phyloP scores from a whole-genome alignment of 768 basidiomycete species.

The Nevesoporus exiguus region DNA sequence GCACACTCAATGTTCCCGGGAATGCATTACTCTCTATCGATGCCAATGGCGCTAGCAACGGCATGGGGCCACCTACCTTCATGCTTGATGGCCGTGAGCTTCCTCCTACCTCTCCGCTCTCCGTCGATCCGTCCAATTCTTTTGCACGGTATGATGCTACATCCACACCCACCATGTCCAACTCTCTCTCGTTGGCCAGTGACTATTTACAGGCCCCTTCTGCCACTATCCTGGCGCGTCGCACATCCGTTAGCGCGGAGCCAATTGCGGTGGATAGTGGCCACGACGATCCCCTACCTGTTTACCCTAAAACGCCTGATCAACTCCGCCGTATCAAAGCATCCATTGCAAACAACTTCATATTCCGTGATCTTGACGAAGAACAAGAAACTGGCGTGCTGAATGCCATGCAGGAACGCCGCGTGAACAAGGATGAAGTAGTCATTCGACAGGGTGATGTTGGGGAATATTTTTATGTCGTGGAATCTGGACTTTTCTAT shows the following conservation, averaged over 20 bases:
- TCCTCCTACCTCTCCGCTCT: slow-evolving; percentile 59
- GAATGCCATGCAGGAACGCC: slow-evolving; percentile 91
- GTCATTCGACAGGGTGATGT: slow-evolving; percentile 96
- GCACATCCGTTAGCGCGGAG: slow-evolving; percentile 95
- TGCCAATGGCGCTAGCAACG: slow-evolving; percentile 26
- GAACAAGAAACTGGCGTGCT: slow-evolving; percentile 93
- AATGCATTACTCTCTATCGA: slow-evolving; percentile 68
- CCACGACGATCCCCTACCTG: slow-evolving; percentile 64
- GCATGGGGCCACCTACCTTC: slow-evolving; percentile 49
- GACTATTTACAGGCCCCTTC: slow-evolving; percentile 73
- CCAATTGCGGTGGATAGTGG: slow-evolving; percentile 81
- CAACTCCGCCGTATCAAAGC: slow-evolving; percentile 86
- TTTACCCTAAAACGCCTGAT: slow-evolving; percentile 74
- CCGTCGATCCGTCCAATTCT: slow-evolving; percentile 40
- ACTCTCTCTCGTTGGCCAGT: slow-evolving; percentile 38
- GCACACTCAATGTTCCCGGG: slow-evolving; percentile 74
- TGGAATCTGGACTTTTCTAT: slow-evolving; percentile 83
- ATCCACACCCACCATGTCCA: slow-evolving; percentile 43
- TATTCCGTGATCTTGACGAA: slow-evolving; percentile 95
- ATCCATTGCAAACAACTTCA: slow-evolving; percentile 85
- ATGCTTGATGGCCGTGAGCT: slow-evolving; percentile 57
- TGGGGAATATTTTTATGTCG: slow-evolving; percentile 97
- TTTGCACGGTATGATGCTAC: slow-evolving; percentile 51
- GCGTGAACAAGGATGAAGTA: slow-evolving; percentile 69
- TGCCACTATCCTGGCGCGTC: slow-evolving; percentile 80